Conservation (phyloP, 2,329 filamentous ascomycete genomes). For the Hirsutella minnesotensis region DNA sequence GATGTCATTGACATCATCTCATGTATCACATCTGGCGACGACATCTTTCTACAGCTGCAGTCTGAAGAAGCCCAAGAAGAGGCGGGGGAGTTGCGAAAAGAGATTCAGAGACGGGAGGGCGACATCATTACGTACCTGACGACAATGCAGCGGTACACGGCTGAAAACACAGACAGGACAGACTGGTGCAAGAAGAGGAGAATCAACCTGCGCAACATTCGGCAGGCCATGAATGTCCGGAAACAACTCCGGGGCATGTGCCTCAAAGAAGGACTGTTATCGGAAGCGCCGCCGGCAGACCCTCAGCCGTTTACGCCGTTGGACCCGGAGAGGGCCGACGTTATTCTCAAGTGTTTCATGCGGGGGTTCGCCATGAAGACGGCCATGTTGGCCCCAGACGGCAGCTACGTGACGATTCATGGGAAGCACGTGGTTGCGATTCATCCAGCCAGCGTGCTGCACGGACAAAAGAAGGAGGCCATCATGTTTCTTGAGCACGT, state of each 20-base stretch:
- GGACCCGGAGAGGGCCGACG: conserved; percentile 40
- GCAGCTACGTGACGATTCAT: conserved; percentile 46
- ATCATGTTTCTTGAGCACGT: conserved; percentile 60
- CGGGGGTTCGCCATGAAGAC: conserved; percentile 49
- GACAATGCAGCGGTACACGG: conserved; percentile 48
- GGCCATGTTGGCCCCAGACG: conserved; percentile 47
- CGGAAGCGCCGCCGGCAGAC: conserved; percentile 32
- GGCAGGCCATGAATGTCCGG: conserved; percentile 49
- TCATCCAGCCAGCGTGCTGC: conserved; percentile 50
- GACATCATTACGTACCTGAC: conserved; percentile 55
- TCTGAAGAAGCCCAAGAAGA: conserved; percentile 44
- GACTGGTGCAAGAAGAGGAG: conserved; percentile 47
- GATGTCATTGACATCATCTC: conserved; percentile 79
- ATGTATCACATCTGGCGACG: conserved; percentile 50
- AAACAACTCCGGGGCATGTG: conserved; percentile 48
- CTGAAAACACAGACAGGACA: conserved; percentile 40
- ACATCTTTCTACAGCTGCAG: conserved; percentile 48
- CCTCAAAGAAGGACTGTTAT: conserved; percentile 36
- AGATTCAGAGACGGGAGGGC: conserved; percentile 49
- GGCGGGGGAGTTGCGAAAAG: conserved; percentile 39
- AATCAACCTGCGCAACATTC: conserved; percentile 49
- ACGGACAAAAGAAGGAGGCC: conserved; percentile 51
- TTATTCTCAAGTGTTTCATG: conserved; percentile 49
- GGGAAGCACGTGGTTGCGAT: conserved; percentile 50
- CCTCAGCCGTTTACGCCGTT: conserved; percentile 44